Conservation (phyloP, 2,329 filamentous ascomycete species). For the Fusarium staphyleae region DNA sequence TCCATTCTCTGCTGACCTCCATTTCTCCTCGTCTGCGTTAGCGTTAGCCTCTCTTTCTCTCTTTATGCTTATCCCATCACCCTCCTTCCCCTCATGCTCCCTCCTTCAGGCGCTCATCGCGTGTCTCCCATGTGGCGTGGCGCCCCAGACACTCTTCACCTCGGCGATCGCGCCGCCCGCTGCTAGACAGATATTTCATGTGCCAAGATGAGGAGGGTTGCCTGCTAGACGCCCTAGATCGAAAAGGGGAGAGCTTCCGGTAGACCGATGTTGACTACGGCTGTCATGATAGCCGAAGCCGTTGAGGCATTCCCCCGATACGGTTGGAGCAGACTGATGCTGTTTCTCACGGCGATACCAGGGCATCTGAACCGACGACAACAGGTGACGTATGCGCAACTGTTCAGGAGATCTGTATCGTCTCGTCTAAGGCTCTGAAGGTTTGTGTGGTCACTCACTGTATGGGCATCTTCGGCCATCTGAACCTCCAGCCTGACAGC, state of each 20-base stretch:
- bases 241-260: conserved; percentile 36
- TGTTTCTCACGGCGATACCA: conserved; percentile 5
- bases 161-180: conserved; percentile 11
- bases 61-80: background rate
- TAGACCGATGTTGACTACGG: conserved; percentile 36
- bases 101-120: conserved; percentile 19
- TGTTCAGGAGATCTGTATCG: background rate
- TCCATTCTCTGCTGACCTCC: background rate
- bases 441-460: background rate
- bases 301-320: conserved; percentile 30
- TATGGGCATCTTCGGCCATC: conserved; percentile 5
- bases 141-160: conserved; percentile 19
- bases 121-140: conserved; percentile 42
- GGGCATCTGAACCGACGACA: background rate
- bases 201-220: background rate
- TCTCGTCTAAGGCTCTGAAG: conserved; percentile 8
- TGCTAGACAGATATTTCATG: background rate
- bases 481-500: conserved; percentile 14
- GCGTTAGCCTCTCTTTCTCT: background rate
- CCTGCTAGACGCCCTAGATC: conserved; percentile 27
- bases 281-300: conserved; percentile 40
- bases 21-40: background rate
- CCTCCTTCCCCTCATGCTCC: conserved; percentile 15
- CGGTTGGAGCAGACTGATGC: conserved; percentile 13
- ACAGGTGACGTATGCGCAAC: background rate